Conservation (phyloP, 345 rosid genomes). For the Lagerstroemia speciosa region DNA sequence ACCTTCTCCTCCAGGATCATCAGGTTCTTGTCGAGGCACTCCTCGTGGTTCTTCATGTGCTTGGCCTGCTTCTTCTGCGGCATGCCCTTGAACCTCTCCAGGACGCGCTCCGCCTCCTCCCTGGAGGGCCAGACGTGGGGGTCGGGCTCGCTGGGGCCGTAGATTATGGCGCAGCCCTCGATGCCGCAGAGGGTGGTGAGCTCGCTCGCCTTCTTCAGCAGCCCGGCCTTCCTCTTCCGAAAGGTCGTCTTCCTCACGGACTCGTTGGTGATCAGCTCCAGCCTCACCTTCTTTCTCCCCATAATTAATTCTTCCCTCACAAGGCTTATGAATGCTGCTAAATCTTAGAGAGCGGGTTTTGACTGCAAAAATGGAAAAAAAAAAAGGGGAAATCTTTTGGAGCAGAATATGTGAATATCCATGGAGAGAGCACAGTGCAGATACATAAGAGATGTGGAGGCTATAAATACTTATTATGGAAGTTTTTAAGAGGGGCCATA, state of each 20-base stretch:
- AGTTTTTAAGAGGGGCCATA: too few relatives aligned
- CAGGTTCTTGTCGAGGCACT: conserved; percentile 12
- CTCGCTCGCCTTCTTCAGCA: conserved; percentile 36
- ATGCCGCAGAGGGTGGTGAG: conserved; percentile 40
- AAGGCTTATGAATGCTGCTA: too few relatives aligned
- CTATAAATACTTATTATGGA: too few relatives aligned
- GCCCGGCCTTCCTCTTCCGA: conserved; percentile 29
- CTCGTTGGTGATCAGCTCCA: conserved; percentile 28
- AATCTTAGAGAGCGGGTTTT: neutral
- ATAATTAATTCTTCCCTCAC: conserved; percentile 8
- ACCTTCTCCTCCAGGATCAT: conserved; percentile 8
- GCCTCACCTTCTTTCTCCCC: conserved; percentile 27
- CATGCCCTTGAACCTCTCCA: conserved; percentile 15
- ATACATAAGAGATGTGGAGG: neutral
- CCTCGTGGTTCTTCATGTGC: conserved; percentile 30
- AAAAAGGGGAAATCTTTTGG: neutral
- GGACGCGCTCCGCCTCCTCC: conserved; percentile 10
- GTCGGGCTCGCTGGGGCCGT: conserved; percentile 9
- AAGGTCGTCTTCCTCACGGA: conserved; percentile 28
- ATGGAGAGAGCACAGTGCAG: neutral
- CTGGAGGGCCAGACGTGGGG: conserved; percentile 38
- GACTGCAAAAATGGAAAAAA: neutral
- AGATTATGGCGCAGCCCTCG: conserved; percentile 30
- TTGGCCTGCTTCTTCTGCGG: conserved; percentile 23
- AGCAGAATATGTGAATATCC: neutral